Evolutionary conservation across 164 flowering plant genomes (phyloP).

Genomic region (Euptelea pleiosperma): DNA sequence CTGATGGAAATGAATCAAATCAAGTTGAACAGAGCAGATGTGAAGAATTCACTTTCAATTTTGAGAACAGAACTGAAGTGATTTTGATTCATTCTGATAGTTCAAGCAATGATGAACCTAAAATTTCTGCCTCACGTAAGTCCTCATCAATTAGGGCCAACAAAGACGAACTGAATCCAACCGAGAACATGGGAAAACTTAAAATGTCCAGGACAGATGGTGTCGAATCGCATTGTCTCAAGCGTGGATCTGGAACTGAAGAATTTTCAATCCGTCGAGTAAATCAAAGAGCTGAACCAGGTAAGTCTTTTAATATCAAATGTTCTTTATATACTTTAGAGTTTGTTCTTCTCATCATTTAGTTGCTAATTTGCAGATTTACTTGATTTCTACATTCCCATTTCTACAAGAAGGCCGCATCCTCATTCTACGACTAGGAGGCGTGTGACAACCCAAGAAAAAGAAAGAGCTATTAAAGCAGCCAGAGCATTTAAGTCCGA

Average conservation of each 20-base stretch:
- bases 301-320: background rate
- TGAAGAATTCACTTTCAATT: background rate
- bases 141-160: background rate
- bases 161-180: background rate
- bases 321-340: background rate
- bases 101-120: background rate
- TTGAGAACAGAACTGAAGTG: background rate
- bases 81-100: background rate
- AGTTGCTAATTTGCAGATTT: background rate
- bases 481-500: slow-evolving; percentile 15
- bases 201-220: background rate
- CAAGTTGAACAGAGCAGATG: background rate
- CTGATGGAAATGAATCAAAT: background rate
- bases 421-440: too few relatives aligned
- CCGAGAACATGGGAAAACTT: background rate
- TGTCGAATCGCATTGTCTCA: too few relatives aligned
- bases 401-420: too few relatives aligned
- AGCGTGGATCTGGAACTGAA: background rate
- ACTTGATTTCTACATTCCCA: too few relatives aligned
- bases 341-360: background rate
- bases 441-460: background rate
- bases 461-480: background rate
- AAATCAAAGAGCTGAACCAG: background rate
- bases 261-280: background rate
- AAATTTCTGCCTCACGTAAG: too few relatives aligned